Conservation (phyloP, 108 stramenopile genomes). For the Discostella stelligeroides region DNA sequence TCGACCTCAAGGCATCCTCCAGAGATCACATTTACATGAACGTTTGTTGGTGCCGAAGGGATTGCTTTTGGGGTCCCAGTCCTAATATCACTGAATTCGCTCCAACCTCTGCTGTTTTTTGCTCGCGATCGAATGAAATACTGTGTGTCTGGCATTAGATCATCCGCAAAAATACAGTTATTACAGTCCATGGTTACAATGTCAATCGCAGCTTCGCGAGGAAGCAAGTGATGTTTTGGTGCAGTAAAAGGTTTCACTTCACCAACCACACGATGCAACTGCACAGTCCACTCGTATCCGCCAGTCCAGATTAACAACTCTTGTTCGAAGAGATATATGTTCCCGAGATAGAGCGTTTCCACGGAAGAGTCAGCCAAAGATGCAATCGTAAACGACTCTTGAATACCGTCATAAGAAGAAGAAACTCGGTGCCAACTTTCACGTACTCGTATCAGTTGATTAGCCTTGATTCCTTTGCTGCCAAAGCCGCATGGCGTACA, state of each 20-base stretch:
- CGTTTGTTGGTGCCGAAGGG: constrained; percentile 37
- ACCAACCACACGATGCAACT: constrained; percentile 53
- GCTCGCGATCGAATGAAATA: constrained; percentile 64
- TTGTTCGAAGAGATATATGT: constrained; percentile 8
- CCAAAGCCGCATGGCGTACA: constrained; percentile 59
- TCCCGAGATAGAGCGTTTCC: constrained; percentile 47
- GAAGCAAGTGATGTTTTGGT: constrained; percentile 51
- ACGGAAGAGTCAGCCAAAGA: constrained; percentile 56
- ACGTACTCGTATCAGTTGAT: constrained; percentile 56
- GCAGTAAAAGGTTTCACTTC: constrained; percentile 40
- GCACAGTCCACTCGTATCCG: constrained; percentile 79
- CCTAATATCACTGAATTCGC: constrained; percentile 39
- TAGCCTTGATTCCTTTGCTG: constrained; percentile 50
- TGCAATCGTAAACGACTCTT: constrained; percentile 54
- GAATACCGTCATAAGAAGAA: constrained; percentile 53
- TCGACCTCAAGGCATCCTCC: constrained; percentile 47
- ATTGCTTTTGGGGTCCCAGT: constrained; percentile 35
- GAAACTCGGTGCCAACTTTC: constrained; percentile 66
- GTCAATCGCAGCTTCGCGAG: constrained; percentile 50
- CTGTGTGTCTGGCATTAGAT: constrained; percentile 50
- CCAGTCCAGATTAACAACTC: constrained; percentile 60
- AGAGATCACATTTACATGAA: constrained; percentile 32
- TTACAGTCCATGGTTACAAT: constrained; percentile 62
- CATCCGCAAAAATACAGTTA: constrained; percentile 56
- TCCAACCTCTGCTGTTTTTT: constrained; percentile 60